Evolutionary conservation across 2,329 filamentous ascomycete species (phyloP).

Genomic region (Meredithiella fracta): DNA sequence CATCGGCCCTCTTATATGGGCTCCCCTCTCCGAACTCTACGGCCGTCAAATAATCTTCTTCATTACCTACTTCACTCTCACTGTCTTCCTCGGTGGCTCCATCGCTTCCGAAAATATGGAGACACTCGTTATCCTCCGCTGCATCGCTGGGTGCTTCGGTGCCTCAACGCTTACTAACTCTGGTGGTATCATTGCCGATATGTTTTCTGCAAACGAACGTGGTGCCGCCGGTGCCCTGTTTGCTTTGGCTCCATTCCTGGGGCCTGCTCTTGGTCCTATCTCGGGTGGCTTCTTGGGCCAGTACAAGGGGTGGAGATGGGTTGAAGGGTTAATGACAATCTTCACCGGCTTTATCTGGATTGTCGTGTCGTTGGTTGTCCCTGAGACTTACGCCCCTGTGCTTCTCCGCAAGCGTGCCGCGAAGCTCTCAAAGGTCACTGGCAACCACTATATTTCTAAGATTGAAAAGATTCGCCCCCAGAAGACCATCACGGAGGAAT

Average conservation of each 20-base stretch:
- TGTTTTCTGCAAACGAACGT: slow-evolving; percentile 38
- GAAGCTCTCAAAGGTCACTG: slow-evolving; percentile 33
- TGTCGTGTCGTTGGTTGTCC: slow-evolving; percentile 31
- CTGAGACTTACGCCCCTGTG: slow-evolving; percentile 44
- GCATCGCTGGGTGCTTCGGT: slow-evolving; percentile 48
- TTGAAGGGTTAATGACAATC: slow-evolving; percentile 44
- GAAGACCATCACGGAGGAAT: slow-evolving; percentile 29
- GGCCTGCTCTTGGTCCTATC: slow-evolving; percentile 43
- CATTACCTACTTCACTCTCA: slow-evolving; percentile 39
- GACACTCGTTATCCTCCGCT: slow-evolving; percentile 50
- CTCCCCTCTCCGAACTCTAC: slow-evolving; percentile 47
- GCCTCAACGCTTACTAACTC: slow-evolving; percentile 46
- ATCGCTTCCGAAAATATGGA: slow-evolving; percentile 41
- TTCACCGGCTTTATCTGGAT: slow-evolving; percentile 45
- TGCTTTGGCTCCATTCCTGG: slow-evolving; percentile 46
- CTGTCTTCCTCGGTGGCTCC: slow-evolving; percentile 43
- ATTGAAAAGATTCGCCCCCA: slow-evolving; percentile 28
- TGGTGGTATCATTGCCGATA: slow-evolving; percentile 47
- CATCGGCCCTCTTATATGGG: slow-evolving; percentile 48
- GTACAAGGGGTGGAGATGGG: slow-evolving; percentile 46
- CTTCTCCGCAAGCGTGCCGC: slow-evolving; percentile 36
- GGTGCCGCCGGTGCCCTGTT: slow-evolving; percentile 44
- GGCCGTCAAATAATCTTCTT: slow-evolving; percentile 45
- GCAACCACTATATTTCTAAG: slow-evolving; percentile 38
- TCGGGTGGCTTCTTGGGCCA: slow-evolving; percentile 46